Percentiles rank a stretch among this genome's conserved stretches.
phyloP scores from a whole-genome alignment of 108 stramenopile species.

The Fistulifera solaris region DNA sequence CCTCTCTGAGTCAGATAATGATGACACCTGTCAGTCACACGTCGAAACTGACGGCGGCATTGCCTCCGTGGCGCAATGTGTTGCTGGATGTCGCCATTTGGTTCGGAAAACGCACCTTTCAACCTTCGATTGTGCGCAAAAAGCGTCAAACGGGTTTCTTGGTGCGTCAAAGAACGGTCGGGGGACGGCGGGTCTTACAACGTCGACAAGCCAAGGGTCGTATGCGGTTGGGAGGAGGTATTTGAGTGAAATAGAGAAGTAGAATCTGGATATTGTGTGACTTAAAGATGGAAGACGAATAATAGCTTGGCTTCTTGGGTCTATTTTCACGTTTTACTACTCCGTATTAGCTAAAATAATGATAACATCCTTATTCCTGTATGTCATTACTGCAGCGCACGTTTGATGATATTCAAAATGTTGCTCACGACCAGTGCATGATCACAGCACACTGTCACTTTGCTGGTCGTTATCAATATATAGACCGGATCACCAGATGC shows the following conservation, averaged over 20 bases:
- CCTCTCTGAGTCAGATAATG: too few relatives aligned
- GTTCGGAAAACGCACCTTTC: slow-evolving; percentile 84
- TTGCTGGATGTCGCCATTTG: slow-evolving; percentile 16
- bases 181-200: slow-evolving; percentile 58
- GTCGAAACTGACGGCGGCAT: too few relatives aligned
- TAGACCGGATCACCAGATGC: slow-evolving; percentile 46
- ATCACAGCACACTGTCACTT: slow-evolving; percentile 62
- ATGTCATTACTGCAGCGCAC: slow-evolving; percentile 20
- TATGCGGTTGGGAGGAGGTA: slow-evolving; percentile 31
- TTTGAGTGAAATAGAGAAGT: background rate
- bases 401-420: slow-evolving; percentile 45
- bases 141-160: slow-evolving; percentile 83
- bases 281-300: background rate
- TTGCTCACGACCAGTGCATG: slow-evolving; percentile 62
- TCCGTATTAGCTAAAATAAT: too few relatives aligned
- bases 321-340: slow-evolving; percentile 2
- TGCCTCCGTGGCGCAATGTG: too few relatives aligned
- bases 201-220: slow-evolving; percentile 65
- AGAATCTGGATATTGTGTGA: background rate
- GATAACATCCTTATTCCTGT: too few relatives aligned
- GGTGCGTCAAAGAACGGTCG: slow-evolving; percentile 46
- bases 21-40: too few relatives aligned
- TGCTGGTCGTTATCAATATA: slow-evolving; percentile 30
- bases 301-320: background rate
- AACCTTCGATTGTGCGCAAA: slow-evolving; percentile 74